phyloP scores from a whole-genome alignment of 495 filamentous ascomycete species.

The Aspergillus panamensis region DNA sequence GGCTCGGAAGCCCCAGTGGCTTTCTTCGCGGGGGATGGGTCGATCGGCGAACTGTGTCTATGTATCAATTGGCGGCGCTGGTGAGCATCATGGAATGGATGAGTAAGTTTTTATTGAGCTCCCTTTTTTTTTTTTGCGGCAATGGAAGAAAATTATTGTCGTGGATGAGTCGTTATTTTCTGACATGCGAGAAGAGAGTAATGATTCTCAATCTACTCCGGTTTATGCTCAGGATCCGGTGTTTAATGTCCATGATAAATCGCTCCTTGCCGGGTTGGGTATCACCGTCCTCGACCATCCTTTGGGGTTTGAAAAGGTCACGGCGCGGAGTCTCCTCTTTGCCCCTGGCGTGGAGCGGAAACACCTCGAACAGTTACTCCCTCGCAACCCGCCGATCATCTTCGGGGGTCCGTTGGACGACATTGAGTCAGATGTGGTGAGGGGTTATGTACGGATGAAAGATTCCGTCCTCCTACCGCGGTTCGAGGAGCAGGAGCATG shows the following conservation, averaged over 20 bases:
- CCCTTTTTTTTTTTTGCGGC: slow-evolving; percentile 2
- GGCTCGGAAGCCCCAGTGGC: slow-evolving; percentile 51
- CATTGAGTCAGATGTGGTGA: slow-evolving; percentile 28
- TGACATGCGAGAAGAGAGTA: background rate
- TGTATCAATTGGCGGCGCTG: slow-evolving; percentile 63
- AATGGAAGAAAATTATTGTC: background rate
- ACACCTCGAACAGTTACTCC: slow-evolving; percentile 37
- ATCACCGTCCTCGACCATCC: slow-evolving; percentile 57
- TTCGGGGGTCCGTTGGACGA: slow-evolving; percentile 40
- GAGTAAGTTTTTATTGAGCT: slow-evolving; percentile 14
- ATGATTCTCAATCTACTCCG: slow-evolving; percentile 13
- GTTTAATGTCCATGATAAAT: slow-evolving; percentile 59
- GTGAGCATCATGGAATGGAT: slow-evolving; percentile 43
- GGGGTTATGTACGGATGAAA: slow-evolving; percentile 21
- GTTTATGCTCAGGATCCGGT: slow-evolving; percentile 67
- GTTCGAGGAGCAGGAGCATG: slow-evolving; percentile 38
- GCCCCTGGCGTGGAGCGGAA: slow-evolving; percentile 49
- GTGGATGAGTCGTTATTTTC: background rate
- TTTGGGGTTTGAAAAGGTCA: slow-evolving; percentile 51
- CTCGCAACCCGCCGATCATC: slow-evolving; percentile 28
- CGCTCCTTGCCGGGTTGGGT: slow-evolving; percentile 51
- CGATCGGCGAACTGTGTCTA: slow-evolving; percentile 41
- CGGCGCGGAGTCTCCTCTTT: slow-evolving; percentile 55
- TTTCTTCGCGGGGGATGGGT: slow-evolving; percentile 46
- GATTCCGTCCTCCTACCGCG: slow-evolving; percentile 29